Base-by-base conservation (phyloP, 768 basidiomycete species). In the Mycena crocata region DNA sequence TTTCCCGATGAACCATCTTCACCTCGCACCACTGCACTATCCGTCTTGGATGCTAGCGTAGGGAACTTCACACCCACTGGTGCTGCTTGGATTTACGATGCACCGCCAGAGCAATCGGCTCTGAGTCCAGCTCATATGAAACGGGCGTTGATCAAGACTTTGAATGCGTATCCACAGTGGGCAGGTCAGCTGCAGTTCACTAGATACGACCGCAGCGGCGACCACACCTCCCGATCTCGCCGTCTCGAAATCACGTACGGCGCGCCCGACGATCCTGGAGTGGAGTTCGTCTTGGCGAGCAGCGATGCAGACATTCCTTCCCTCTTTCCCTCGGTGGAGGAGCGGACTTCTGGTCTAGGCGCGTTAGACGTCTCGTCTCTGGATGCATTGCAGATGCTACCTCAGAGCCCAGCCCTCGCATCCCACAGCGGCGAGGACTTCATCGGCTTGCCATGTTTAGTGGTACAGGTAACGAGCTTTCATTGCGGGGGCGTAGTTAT, bases 391-490 rank as follows among this genome's bases (percentile, higher is more conserved):
- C 49, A 70, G 10, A 54, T 78, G 5, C 56, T 76, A 13, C 64
- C 74, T 12, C 52, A 61, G 13, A 64, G 70, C 21, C 74, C 73
- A 12, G 49, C 54, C 5, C 71, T 78, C 37, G 78, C 74, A 19
- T 45, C 77, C 26, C 72, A 75, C 40, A 69, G 73, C 66, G 45
- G 45, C 13, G 67, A 46, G 21, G 62, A 71, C 10, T 74, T 58
- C 30, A 44, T 46, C 2, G 78, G 76, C 5, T 64, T 76, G 10
- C 80, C 80, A 28, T 73, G 70, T 28, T 71, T 80, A 67, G 74
- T 79, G 12, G 74, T 81, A 15, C 81, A 81, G 67, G 37, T 79
- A 32, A 81, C 79, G 6, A 72, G 63, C 3, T 77, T 81, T 57
- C 64, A 71, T n/a, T 74, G 75, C 51, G 72, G 73, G 23, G 76